These are phyloP conservation scores for Didymella keratinophila DNA, from an alignment of 2,329 filamentous ascomycete genomes.

Conservation along the genomic window DNA sequence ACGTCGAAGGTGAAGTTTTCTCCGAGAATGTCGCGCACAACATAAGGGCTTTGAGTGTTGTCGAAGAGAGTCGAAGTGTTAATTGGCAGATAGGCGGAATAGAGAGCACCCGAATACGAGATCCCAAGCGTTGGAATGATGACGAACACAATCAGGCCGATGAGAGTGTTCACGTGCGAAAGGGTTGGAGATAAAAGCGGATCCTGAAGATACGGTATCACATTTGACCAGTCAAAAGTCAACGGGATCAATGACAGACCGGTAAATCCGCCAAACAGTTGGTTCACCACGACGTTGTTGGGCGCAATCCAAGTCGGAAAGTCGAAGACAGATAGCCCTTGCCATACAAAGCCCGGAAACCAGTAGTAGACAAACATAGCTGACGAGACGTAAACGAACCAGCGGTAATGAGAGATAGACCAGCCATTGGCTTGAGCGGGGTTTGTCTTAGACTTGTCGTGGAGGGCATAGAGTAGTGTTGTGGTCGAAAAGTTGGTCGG, in stretches of 20 bases:
- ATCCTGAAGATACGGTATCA: slow-evolving; percentile 24
- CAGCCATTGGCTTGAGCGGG: slow-evolving; percentile 34
- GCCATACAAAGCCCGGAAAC: slow-evolving; percentile 36
- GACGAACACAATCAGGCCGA: slow-evolving; percentile 67
- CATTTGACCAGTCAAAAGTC: slow-evolving; percentile 39
- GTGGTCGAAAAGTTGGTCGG: slow-evolving; percentile 5
- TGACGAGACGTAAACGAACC: slow-evolving; percentile 32
- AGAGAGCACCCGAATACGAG: slow-evolving; percentile 73
- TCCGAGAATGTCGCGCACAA: slow-evolving; percentile 70
- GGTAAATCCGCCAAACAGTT: slow-evolving; percentile 36
- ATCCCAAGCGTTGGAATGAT: slow-evolving; percentile 66
- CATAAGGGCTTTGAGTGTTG: slow-evolving; percentile 70
- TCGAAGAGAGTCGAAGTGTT: slow-evolving; percentile 73
- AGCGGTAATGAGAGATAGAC: slow-evolving; percentile 35
- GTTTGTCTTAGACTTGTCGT: slow-evolving; percentile 30
- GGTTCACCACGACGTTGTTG: slow-evolving; percentile 37
- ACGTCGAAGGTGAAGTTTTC: slow-evolving; percentile 68
- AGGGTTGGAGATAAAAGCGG: slow-evolving; percentile 33
- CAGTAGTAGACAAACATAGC: slow-evolving; percentile 37
- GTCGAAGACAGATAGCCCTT: slow-evolving; percentile 27
- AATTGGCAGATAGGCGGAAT: slow-evolving; percentile 58
- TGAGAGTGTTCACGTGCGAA: slow-evolving; percentile 75
- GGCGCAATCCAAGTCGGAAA: slow-evolving; percentile 41
- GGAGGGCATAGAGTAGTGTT: slow-evolving; percentile 35
- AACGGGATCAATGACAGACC: slow-evolving; percentile 35